Percentiles rank a stretch among this genome's conserved stretches.
Conservation (phyloP, 2,329 filamentous ascomycete species). For the Alternaria atra region DNA sequence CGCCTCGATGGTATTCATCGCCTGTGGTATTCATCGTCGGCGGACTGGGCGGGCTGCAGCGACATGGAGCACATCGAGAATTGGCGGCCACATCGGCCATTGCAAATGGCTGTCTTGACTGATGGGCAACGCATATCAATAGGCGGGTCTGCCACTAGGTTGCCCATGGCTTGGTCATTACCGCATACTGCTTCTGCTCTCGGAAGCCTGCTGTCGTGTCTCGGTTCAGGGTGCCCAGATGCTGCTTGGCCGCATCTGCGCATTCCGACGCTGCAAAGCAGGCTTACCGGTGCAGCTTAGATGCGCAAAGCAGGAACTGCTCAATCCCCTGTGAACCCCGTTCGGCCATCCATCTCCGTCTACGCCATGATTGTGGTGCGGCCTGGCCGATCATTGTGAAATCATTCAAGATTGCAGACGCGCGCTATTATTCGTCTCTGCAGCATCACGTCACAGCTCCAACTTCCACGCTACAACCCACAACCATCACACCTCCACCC, state of each 20-base stretch:
- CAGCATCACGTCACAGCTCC: slow-evolving; percentile 25
- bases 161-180: slow-evolving; percentile 9
- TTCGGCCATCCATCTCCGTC: not conserved
- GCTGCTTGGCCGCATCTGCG: slow-evolving; percentile 23
- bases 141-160: not conserved
- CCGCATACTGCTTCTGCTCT: slow-evolving; percentile 20
- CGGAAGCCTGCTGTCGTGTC: slow-evolving; percentile 21
- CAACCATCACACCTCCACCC: slow-evolving; percentile 27
- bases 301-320: slow-evolving; percentile 18
- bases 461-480: slow-evolving; percentile 33
- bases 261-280: slow-evolving; percentile 10
- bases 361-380: slow-evolving; percentile 11
- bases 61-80: not conserved
- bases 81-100: not conserved
- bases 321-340: not conserved
- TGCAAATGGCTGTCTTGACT: slow-evolving; percentile 1
- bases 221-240: slow-evolving; percentile 6
- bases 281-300: slow-evolving; percentile 11
- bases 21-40: too few relatives aligned
- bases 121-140: not conserved
- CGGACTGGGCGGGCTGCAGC: not conserved
- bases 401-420: slow-evolving; percentile 18
- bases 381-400: slow-evolving; percentile 25
- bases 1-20: not conserved
- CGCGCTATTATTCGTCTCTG: slow-evolving; percentile 28